Percentiles rank a stretch among this genome's conserved stretches.
Conservation (phyloP, 1,284 basidiomycete genomes). For the Puccinia coronata region DNA sequence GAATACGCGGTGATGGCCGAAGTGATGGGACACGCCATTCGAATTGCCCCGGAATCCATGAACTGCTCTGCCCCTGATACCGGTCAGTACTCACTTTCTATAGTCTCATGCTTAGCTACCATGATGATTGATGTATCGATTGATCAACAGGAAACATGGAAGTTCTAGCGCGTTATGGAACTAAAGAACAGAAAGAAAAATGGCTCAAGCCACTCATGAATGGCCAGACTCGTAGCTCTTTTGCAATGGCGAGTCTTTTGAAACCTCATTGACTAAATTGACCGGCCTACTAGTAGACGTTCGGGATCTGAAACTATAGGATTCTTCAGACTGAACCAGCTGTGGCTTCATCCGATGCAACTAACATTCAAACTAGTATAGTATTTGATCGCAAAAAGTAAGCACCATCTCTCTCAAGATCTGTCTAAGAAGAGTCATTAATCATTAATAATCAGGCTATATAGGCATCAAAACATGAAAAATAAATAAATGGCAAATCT, state of each 20-base stretch:
- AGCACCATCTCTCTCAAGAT: not conserved
- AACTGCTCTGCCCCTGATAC: conserved; percentile 96
- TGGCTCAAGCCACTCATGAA: conserved; percentile 86
- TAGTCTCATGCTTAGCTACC: not conserved
- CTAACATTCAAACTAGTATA: conserved; percentile 89
- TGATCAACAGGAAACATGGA: conserved; percentile 61
- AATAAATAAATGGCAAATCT: too few relatives aligned
- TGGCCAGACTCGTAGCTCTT: conserved; percentile 88
- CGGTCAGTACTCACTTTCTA: conserved; percentile 63
- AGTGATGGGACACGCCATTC: conserved; percentile 78
- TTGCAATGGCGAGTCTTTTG: conserved; percentile 77
- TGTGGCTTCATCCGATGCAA: conserved; percentile 95
- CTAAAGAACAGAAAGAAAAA: conserved; percentile 80
- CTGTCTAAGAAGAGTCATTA: not conserved
- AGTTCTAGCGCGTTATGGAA: conserved; percentile 92
- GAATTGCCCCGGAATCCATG: conserved; percentile 77
- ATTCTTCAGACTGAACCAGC: conserved; percentile 23
- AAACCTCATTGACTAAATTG: conserved; percentile 56
- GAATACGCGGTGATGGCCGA: conserved; percentile 99
- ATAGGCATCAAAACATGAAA: too few relatives aligned
- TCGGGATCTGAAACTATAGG: not conserved
- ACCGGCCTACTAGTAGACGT: not conserved
- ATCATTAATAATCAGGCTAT: not conserved
- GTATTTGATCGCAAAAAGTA: conserved; percentile 59
- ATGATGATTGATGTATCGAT: conserved; percentile 56